Percentiles rank a stretch among this genome's conserved stretches.
Evolutionary conservation across 768 basidiomycete species (phyloP).

Genomic region (Phylloporus rhodoxanthus): DNA sequence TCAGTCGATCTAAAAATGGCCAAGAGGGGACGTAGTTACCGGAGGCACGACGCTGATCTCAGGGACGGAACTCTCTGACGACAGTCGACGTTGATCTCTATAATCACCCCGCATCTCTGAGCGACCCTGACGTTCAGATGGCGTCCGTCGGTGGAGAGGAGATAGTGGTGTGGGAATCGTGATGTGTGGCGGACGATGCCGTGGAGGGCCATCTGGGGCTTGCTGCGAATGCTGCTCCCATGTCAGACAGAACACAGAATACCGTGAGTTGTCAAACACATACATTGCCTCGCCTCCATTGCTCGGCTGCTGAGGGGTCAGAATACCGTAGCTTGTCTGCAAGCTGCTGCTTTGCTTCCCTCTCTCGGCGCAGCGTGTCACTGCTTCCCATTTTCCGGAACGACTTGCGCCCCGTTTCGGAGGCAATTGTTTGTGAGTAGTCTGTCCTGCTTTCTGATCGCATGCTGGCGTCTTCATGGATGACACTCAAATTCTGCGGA

Average conservation of each 20-base stretch:
- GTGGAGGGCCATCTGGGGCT: constrained; percentile 6
- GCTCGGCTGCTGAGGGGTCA: constrained; percentile 26
- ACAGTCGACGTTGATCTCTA: constrained; percentile 21
- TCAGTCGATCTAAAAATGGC: constrained; percentile 12
- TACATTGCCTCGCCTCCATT: constrained; percentile 28
- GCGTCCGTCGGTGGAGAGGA: constrained; percentile 21
- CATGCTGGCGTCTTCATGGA: constrained; percentile 29
- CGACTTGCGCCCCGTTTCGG: constrained; percentile 11
- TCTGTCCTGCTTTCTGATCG: constrained; percentile 23
- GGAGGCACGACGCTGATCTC: constrained; percentile 30
- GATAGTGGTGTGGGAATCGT: constrained; percentile 26
- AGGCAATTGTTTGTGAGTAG: constrained; percentile 19
- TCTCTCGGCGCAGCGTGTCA: constrained; percentile 15
- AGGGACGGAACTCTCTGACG: constrained; percentile 32
- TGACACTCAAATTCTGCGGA: constrained; percentile 24
- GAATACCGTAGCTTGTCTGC: constrained; percentile 35
- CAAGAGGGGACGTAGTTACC: constrained; percentile 15
- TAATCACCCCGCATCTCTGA: constrained; percentile 12
- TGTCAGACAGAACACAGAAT: background rate
- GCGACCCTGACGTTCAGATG: constrained; percentile 25
- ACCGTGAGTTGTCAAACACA: background rate
- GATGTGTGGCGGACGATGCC: constrained; percentile 16
- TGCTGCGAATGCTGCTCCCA: constrained; percentile 18
- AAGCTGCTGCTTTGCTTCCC: constrained; percentile 24
- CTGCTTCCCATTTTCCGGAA: constrained; percentile 14